Base-by-base conservation (phyloP, 768 basidiomycete species). In the Nidularia pulvinata region DNA sequence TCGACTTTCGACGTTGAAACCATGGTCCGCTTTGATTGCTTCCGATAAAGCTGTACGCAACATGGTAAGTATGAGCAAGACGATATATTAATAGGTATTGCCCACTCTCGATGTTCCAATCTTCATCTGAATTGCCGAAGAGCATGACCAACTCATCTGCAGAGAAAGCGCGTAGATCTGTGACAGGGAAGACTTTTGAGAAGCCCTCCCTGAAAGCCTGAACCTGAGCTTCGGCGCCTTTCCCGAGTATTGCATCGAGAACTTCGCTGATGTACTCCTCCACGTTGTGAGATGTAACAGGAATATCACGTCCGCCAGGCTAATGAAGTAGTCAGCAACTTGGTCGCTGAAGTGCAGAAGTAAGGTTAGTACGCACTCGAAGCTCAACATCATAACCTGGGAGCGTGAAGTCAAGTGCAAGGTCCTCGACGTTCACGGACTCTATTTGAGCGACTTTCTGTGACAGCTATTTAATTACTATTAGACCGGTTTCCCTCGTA, bases 71-170 rank as follows among this genome's bases (percentile, higher is more conserved):
- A 42, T 11, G 16, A 42, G 49, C 14, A 57, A 30, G 39, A 42
- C 42, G 42, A 49, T 59, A 16, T 47, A 43, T 25, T 46, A n/a
- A 44, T 42, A 25, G 1, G 49, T 55, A 19, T 33, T 14, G 22
- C 5, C 6, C 68, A 98, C 95, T 93, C 69, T 97, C 95, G 9
- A 79, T 65, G 56, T 83, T 86, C 97, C 97, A 99, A 65, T 99
- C 97, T 65, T 99, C 97, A n/a, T 98, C 93, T 7, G 90, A 85
- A 61, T 95, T 95, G 14, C 96, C 96, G 63, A 98, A 96, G 19
- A 98, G 77, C 83, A 96, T 91, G 13, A 91, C 90, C n/a, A 99
- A 73, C 69, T 99, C 97, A 54, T 97, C 93, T 4, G 93, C 82
- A 36, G 95, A 89, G 73, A 99, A 99, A 5, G 93, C 91, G 59